phyloP scores from a whole-genome alignment of 805 yeast species.

The Pichia cabralensis region DNA sequence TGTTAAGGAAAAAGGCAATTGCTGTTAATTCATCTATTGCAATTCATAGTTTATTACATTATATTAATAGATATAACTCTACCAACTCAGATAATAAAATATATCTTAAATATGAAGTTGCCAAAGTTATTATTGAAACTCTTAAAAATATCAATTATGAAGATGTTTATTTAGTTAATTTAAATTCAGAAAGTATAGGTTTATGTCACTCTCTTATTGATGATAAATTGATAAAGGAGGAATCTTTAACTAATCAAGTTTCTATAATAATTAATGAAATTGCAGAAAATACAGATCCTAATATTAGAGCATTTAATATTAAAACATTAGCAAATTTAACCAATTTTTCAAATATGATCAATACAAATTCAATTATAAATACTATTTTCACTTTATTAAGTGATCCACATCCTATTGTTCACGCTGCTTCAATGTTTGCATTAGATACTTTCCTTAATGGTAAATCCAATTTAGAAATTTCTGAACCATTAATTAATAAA shows the following conservation, averaged over 20 bases:
- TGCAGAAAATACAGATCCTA: constrained; percentile 56
- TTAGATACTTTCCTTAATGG: constrained; percentile 45
- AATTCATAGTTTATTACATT: constrained; percentile 39
- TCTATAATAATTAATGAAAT: constrained; percentile 54
- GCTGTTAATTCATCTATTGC: constrained; percentile 56
- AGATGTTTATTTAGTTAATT: constrained; percentile 15
- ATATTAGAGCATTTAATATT: constrained; percentile 48
- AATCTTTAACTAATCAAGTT: constrained; percentile 29
- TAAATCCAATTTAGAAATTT: constrained; percentile 28
- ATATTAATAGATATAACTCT: constrained; percentile 18
- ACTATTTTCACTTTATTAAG: constrained; percentile 48
- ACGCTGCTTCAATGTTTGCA: constrained; percentile 60
- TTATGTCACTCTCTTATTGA: constrained; percentile 20
- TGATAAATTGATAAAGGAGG: constrained; percentile 13
- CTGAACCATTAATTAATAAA: constrained; percentile 29
- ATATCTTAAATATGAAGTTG: constrained; percentile 16
- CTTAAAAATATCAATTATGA: constrained; percentile 17
- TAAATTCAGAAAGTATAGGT: constrained; percentile 27
- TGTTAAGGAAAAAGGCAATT: constrained; percentile 34
- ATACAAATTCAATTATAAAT: constrained; percentile 40
- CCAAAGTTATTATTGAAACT: constrained; percentile 20
- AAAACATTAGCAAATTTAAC: constrained; percentile 30
- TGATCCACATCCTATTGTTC: constrained; percentile 84
- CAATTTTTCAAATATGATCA: constrained; percentile 16
- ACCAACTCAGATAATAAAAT: constrained; percentile 7